Evolutionary conservation across 1,284 basidiomycete species (phyloP), one percentile per base, ranked within the genome.

Genomic region (Puccinia coronata): DNA sequence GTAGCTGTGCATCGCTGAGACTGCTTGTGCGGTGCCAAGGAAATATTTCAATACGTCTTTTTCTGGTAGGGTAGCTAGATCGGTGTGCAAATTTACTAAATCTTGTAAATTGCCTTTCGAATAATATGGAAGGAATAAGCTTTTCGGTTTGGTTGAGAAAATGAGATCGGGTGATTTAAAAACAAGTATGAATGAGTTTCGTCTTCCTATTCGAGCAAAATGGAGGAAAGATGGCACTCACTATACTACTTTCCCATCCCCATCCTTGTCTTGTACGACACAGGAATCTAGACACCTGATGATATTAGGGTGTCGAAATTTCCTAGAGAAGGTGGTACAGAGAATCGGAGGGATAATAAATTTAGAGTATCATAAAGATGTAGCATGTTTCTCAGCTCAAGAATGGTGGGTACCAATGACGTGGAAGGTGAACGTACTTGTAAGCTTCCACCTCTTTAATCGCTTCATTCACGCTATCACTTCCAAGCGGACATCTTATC

Each of bases 391-490:
- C 16, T 47, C 16, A 8, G 9, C 16, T 59, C 6, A 5, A 11
- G 12, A 18, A 23, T 63, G 0, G 34, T 0, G 34, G 16, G 59
- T 16, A 63, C 23, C 23, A 25, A 36, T 51, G 34, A 61, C 49
- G 12, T 12, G 36, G 25, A 4, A 34, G 57, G 12, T 39, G 65
- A 51, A 39, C 67, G 28, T 36, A 70, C 71, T 83, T 83, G 65
- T 84, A 85, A n/a, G 85, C 84, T 71, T 86, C 85, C 34, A 86
- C 83, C 83, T 86, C 86, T 75, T 85, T 84, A 73, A 86, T 83
- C 20, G 86, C 85, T 41, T 84, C 84, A 20, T 84, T 84, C 61
- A 86, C 83, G 25, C 84, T 84, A 25, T 84, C 84, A 34, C 83
- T 83, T 43, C 85, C 86, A 82, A 84, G 83, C 9, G 84, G 83